Percentiles rank a stretch among this genome's conserved stretches.
These are phyloP conservation scores for Exobasidium rhododendri DNA, from an alignment of 1,284 basidiomycete genomes.

Conservation along the genomic window DNA sequence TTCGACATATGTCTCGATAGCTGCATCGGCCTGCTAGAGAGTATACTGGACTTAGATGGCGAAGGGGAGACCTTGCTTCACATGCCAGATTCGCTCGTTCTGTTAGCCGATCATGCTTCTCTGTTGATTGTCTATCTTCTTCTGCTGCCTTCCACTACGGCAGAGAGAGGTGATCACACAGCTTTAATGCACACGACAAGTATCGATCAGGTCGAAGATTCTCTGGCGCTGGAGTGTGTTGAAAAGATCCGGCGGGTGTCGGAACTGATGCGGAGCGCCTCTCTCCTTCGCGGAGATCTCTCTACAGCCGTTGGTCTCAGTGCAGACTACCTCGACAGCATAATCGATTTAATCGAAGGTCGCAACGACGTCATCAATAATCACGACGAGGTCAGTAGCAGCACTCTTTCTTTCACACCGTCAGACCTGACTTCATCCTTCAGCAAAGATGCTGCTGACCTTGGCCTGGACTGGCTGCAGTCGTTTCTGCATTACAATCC, in stretches of 20 bases:
- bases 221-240: not conserved
- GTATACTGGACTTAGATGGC: slow-evolving; percentile 24
- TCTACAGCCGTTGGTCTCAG: not conserved
- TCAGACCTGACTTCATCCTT: no score
- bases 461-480: not conserved
- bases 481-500: no score
- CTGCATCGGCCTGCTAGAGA: slow-evolving; percentile 26
- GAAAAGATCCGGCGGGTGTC: not conserved
- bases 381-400: not conserved
- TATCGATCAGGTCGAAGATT: no score
- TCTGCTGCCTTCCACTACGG: not conserved
- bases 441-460: not conserved
- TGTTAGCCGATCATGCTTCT: slow-evolving; percentile 33
- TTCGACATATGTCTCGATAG: slow-evolving; percentile 34
- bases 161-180: not conserved
- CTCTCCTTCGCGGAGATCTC: not conserved
- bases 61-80: slow-evolving; percentile 22
- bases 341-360: not conserved
- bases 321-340: not conserved
- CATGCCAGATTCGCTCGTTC: slow-evolving; percentile 36
- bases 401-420: not conserved
- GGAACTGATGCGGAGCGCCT: not conserved
- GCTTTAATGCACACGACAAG: no score
- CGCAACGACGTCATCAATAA: not conserved
- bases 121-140: slow-evolving; percentile 30